Evolutionary conservation across 2,329 filamentous ascomycete genomes (phyloP), one percentile per base, ranked within the genome.

Genomic region (Phaeosphaeriaceae sp.): DNA sequence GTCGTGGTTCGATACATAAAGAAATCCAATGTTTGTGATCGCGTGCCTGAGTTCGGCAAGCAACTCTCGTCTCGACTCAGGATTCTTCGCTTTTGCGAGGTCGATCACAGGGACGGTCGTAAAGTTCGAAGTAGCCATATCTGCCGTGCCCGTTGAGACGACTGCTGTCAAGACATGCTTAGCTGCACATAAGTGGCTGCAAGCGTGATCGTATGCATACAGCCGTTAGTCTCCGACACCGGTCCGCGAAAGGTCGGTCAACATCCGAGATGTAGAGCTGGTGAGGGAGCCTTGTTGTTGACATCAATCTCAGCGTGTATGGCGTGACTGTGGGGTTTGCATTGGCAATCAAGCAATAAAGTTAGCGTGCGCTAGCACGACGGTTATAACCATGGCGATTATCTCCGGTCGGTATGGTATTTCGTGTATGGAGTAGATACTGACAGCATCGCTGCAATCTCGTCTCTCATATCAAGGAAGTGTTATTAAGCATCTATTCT

Each of bases 71-170:
- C 77, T 77, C 0, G 73, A 69, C 0, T 59, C 52, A 2, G 78
- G 70, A 35, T 79, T 68, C 10, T 69, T 51, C 19, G 79, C 78
- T 23, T 78, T 75, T 7, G 82, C 81, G 24, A 87, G 77, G 64
- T 86, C 81, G 44, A 87, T 78, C 11, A 81, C 73, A 3, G 85
- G 84, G 49, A 87, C 60, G 10, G 52, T 58, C 13, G 58, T 56
- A 43, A 60, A 60, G 46, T 58, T 24, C 17, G 49, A 51, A 13
- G 48, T 11, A 19, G 56, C 23, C 60, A 63, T 63, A 32, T 30
- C 30, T 43, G 40, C 10, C n/a, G 21, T 5, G 28, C 22, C 15
- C 28, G 6, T 53, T 5, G 44, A 4, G 21, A 7, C 2, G 43
- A 44, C 21, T 22, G 19, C 9, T 46, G 43, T 7, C n/a, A 11